These are phyloP conservation scores for Colletotrichum theobromicola DNA, from an alignment of 2,329 filamentous ascomycete genomes.

Conservation along the genomic window DNA sequence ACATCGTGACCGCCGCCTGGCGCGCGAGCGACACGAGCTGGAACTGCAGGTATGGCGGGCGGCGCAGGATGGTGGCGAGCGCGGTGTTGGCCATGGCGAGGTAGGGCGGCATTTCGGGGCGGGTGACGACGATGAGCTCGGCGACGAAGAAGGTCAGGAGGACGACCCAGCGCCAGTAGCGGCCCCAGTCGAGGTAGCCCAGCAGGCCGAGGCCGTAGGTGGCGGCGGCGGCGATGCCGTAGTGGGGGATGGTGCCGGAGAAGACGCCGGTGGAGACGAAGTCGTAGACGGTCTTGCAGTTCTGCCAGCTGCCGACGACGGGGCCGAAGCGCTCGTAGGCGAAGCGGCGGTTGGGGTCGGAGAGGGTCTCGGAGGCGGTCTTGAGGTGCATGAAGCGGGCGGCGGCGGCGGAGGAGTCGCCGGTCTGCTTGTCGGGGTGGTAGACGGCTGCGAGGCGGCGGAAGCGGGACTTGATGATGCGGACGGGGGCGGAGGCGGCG, in stretches of 20 bases:
- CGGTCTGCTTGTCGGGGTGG: slow-evolving; percentile 83
- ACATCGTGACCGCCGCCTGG: slow-evolving; percentile 77
- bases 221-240: slow-evolving; percentile 59
- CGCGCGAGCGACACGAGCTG: slow-evolving; percentile 80
- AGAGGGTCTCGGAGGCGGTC: slow-evolving; percentile 80
- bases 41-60: slow-evolving; percentile 79
- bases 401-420: slow-evolving; percentile 38
- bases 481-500: slow-evolving; percentile 63
- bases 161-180: slow-evolving; percentile 69
- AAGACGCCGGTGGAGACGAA: slow-evolving; percentile 71
- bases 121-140: slow-evolving; percentile 61
- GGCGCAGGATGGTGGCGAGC: slow-evolving; percentile 41
- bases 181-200: slow-evolving; percentile 72
- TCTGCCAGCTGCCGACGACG: slow-evolving; percentile 68
- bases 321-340: slow-evolving; percentile 91
- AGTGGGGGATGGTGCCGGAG: slow-evolving; percentile 65
- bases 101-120: slow-evolving; percentile 55
- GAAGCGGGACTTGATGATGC: slow-evolving; percentile 83
- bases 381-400: slow-evolving; percentile 81
- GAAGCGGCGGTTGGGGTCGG: slow-evolving; percentile 78
- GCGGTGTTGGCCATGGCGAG: slow-evolving; percentile 48
- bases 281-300: slow-evolving; percentile 73
- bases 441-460: slow-evolving; percentile 72
- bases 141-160: slow-evolving; percentile 58
- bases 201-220: slow-evolving; percentile 67